Percentiles rank a stretch among this genome's conserved stretches.
These are phyloP conservation scores for Strobilomyces echinocephalus DNA, from an alignment of 768 basidiomycete species.

Conservation along the genomic window DNA sequence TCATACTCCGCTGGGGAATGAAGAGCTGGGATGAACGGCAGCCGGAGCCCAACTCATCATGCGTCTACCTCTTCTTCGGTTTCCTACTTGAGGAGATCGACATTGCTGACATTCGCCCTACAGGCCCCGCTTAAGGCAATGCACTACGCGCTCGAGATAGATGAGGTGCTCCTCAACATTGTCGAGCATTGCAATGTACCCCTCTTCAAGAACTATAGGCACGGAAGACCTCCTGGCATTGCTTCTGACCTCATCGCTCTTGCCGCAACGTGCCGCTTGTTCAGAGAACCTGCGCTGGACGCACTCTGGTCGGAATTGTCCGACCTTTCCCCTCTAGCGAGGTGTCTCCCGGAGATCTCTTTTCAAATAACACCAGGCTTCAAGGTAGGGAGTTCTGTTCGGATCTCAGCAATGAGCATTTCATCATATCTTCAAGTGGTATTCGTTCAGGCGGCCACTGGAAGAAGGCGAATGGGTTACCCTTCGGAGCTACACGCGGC, in stretches of 20 bases:
- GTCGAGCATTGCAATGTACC: constrained; percentile 9
- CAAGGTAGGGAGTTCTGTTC: background rate
- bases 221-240: background rate
- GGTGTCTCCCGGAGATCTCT: constrained; percentile 6
- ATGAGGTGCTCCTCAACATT: constrained; percentile 12
- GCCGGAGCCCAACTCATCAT: background rate
- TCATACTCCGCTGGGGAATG: background rate
- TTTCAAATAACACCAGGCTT: background rate
- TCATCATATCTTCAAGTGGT: constrained; percentile 1
- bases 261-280: constrained; percentile 13
- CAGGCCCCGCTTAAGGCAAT: background rate
- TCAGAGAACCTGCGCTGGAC: constrained; percentile 20
- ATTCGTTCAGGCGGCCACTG: constrained; percentile 3
- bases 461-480: constrained; percentile 1
- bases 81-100: background rate
- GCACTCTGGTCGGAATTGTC: constrained; percentile 14
- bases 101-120: background rate
- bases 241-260: constrained; percentile 11
- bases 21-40: background rate
- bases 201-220: background rate
- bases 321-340: constrained; percentile 11
- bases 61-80: background rate
- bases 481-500: constrained; percentile 4
- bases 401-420: too few species aligned
- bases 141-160: constrained; percentile 4